phyloP scores from a whole-genome alignment of 345 rosid genomes.

The Hibiscus trionum region DNA sequence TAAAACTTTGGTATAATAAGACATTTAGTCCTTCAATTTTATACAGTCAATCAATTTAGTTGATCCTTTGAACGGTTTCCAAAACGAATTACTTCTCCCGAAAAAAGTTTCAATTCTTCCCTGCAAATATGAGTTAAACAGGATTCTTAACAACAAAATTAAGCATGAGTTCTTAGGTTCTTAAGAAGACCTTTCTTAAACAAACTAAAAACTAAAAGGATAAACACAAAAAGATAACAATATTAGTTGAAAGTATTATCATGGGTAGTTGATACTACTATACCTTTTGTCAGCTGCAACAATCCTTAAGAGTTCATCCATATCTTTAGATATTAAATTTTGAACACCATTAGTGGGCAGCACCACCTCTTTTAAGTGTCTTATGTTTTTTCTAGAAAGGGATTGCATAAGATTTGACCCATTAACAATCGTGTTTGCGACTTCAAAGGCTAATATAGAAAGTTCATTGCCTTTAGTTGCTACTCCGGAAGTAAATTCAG shows the following conservation, averaged over 20 bases:
- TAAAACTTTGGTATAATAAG: too few relatives aligned
- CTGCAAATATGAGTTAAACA: conserved; percentile 26
- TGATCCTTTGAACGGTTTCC: conserved; percentile 84
- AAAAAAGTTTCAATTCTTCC: conserved; percentile 70
- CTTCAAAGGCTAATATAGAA: conserved; percentile 77
- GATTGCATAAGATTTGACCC: conserved; percentile 89
- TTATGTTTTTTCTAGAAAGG: conserved; percentile 49
- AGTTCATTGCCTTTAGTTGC: conserved; percentile 68
- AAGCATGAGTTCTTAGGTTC: background rate
- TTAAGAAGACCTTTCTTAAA: conserved; percentile 9
- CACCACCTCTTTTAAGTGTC: conserved; percentile 50
- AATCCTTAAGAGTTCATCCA: conserved; percentile 54
- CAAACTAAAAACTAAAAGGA: background rate
- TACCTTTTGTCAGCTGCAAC: conserved; percentile 84
- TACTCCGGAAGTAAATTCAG: conserved; percentile 66
- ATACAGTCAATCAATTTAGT: too few relatives aligned
- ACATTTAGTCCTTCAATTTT: too few relatives aligned
- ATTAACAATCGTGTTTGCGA: conserved; percentile 86
- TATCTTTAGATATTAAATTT: conserved; percentile 65
- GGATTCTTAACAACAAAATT: background rate
- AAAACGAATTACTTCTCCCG: conserved; percentile 81
- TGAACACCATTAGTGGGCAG: conserved; percentile 71
- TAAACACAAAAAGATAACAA: background rate
- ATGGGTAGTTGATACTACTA: background rate
- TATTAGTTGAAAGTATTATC: background rate